These are phyloP conservation scores for Candida oleophila DNA, from an alignment of 805 yeast genomes.

Conservation along the genomic window DNA sequence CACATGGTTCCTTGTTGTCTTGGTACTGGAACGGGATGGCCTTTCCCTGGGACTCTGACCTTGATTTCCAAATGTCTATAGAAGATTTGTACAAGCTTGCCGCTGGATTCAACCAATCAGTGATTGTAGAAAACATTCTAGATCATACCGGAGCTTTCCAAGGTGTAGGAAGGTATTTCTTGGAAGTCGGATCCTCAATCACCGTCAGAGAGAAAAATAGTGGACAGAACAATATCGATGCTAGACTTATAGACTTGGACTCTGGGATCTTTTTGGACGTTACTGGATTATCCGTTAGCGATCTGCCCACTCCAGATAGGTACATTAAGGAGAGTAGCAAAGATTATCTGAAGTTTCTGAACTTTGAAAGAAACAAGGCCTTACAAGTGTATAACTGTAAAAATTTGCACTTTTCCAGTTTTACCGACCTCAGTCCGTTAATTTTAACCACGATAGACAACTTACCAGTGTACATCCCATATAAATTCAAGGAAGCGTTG, in stretches of 20 bases:
- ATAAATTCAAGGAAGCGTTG: conserved; percentile 22
- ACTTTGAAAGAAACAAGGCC: conserved; percentile 9
- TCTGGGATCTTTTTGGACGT: conserved; percentile 72
- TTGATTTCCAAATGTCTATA: conserved; percentile 64
- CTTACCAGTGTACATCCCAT: conserved; percentile 33
- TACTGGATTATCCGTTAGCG: conserved; percentile 58
- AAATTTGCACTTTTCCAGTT: conserved; percentile 54
- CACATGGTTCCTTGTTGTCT: conserved; percentile 63
- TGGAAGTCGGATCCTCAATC: conserved; percentile 46
- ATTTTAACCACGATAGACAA: conserved; percentile 55
- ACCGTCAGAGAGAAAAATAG: conserved; percentile 58
- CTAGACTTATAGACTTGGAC: conserved; percentile 68
- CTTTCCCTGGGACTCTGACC: conserved; percentile 68
- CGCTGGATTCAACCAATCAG: conserved; percentile 46
- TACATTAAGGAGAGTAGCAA: conserved; percentile 8
- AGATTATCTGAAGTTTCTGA: conserved; percentile 9
- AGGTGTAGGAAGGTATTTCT: conserved; percentile 57
- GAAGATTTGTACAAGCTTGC: conserved; percentile 46
- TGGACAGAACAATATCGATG: conserved; percentile 66
- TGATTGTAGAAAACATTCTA: conserved; percentile 44
- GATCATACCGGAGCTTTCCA: conserved; percentile 21
- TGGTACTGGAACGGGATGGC: conserved; percentile 64
- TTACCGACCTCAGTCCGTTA: conserved; percentile 53
- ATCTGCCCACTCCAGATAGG: conserved; percentile 24
- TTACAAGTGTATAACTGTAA: conserved; percentile 43